Conservation (phyloP, 305 asterid genomes). For the Fraxinus dipetala region DNA sequence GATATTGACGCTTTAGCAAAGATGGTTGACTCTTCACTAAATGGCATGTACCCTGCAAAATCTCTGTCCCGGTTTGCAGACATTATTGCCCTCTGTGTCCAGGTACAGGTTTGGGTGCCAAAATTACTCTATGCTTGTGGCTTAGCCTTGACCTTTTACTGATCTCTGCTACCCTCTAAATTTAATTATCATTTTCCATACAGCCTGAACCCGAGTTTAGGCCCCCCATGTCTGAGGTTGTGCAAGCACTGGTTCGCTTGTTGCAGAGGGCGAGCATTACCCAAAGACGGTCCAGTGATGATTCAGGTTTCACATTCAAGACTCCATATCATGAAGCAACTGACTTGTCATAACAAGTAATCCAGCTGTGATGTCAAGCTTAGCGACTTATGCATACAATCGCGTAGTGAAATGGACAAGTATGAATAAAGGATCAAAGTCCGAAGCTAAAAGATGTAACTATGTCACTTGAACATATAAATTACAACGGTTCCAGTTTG, state of each 20-base stretch:
- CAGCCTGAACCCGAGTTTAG: constrained; percentile 98
- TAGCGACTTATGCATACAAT: constrained; percentile 51
- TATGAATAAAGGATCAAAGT: not conserved
- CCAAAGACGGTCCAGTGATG: constrained; percentile 67
- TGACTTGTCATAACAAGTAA: constrained; percentile 50
- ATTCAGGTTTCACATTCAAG: constrained; percentile 69
- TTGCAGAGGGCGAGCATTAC: constrained; percentile 85
- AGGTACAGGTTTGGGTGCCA: constrained; percentile 45
- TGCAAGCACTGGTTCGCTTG: constrained; percentile 86
- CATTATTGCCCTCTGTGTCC: constrained; percentile 87
- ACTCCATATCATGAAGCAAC: constrained; percentile 61
- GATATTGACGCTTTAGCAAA: constrained; percentile 93
- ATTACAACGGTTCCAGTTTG: not conserved
- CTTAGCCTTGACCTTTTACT: not conserved
- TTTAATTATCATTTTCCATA: not conserved
- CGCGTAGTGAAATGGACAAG: constrained; percentile 29
- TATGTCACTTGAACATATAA: not conserved
- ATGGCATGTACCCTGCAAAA: constrained; percentile 98
- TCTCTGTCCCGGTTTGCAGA: constrained; percentile 96
- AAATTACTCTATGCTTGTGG: not conserved
- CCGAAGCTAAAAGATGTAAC: not conserved
- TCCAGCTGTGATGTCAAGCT: constrained; percentile 20
- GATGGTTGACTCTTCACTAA: constrained; percentile 88
- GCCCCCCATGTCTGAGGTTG: constrained; percentile 98
- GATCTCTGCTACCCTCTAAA: not conserved